These are phyloP conservation scores for Talinum fruticosum DNA, from an alignment of 148 eudicot genomes.

Conservation along the genomic window DNA sequence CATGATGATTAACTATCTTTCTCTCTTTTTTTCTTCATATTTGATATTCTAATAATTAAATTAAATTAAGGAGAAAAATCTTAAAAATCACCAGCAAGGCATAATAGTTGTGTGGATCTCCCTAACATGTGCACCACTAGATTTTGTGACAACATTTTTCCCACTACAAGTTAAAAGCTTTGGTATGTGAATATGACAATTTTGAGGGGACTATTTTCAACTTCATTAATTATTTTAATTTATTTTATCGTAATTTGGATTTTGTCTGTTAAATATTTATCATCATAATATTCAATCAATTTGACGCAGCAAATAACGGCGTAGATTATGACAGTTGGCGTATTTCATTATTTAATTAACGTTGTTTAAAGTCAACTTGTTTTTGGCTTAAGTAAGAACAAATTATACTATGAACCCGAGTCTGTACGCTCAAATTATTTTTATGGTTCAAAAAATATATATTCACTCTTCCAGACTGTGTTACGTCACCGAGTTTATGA, in stretches of 20 bases:
- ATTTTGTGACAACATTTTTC: background rate
- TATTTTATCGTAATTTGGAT: background rate
- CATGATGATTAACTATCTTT: too few species aligned
- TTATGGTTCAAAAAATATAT: too few species aligned
- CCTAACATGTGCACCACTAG: background rate
- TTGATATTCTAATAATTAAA: too few species aligned
- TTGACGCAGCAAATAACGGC: constrained; percentile 3
- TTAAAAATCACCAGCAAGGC: background rate
- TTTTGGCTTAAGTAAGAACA: background rate
- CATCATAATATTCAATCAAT: background rate
- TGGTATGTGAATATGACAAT: background rate
- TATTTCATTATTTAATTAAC: background rate
- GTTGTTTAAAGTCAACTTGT: background rate
- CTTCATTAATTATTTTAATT: background rate
- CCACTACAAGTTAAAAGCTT: background rate
- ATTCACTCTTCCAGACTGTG: too few species aligned
- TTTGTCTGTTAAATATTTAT: background rate
- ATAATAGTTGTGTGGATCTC: background rate
- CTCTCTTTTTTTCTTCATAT: too few species aligned
- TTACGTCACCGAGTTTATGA: too few species aligned
- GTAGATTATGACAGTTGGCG: background rate
- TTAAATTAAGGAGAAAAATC: too few species aligned
- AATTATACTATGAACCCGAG: too few species aligned
- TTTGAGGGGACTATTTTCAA: background rate
- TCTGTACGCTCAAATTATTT: too few species aligned